These are phyloP conservation scores for Penicillium brevicompactum DNA, from an alignment of 2,329 filamentous ascomycete species.

Conservation along the genomic window DNA sequence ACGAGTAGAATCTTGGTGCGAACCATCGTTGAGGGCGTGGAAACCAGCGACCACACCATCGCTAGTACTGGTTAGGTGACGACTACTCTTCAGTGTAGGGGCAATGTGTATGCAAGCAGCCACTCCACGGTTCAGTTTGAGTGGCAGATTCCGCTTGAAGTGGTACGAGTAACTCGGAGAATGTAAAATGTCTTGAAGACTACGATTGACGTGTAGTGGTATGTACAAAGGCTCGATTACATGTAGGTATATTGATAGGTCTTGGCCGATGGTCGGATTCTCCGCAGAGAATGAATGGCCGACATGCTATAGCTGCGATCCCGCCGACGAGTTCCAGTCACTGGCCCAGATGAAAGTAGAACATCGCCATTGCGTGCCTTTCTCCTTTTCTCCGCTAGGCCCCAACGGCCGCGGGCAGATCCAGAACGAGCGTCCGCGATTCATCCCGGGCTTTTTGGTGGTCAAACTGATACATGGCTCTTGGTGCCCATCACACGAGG, in stretches of 20 bases:
- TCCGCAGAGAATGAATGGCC: background rate
- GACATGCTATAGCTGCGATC: background rate
- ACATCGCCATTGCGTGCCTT: slow-evolving; percentile 83
- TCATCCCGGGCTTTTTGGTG: slow-evolving; percentile 88
- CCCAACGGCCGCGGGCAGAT: slow-evolving; percentile 77
- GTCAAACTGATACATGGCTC: slow-evolving; percentile 82
- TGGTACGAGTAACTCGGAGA: too few relatives aligned
- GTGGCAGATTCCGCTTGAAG: too few relatives aligned
- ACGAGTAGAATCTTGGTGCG: too few relatives aligned
- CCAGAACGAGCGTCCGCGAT: slow-evolving; percentile 70
- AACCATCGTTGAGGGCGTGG: too few relatives aligned
- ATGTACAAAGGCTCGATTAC: background rate
- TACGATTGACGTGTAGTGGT: background rate
- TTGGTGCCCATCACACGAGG: slow-evolving; percentile 78
- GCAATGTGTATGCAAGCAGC: too few relatives aligned
- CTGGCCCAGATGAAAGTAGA: slow-evolving; percentile 75
- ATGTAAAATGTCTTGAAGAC: too few relatives aligned
- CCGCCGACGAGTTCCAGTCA: slow-evolving; percentile 55
- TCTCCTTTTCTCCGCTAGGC: slow-evolving; percentile 82
- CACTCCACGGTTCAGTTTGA: too few relatives aligned
- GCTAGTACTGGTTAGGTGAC: too few relatives aligned
- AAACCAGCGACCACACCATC: too few relatives aligned
- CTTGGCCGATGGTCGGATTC: background rate
- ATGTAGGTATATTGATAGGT: background rate
- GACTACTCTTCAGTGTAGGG: too few relatives aligned